Conservation (phyloP, 768 basidiomycete genomes). For the Rhodosporidiobolus odoratus region DNA sequence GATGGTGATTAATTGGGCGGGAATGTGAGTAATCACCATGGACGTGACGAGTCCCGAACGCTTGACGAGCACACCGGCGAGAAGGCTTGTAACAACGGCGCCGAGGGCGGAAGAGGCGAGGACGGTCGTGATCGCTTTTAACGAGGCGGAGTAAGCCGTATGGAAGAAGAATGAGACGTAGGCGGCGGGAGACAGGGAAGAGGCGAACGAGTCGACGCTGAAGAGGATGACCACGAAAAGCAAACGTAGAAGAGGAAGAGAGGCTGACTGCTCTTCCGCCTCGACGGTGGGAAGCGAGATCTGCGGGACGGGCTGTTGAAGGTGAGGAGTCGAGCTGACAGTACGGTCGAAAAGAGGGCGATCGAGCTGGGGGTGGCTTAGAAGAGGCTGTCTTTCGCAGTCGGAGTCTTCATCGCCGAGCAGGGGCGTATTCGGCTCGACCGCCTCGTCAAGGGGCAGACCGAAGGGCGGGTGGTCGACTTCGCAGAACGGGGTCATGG, state of each 20-base stretch:
- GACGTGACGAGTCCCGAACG: conserved; percentile 22
- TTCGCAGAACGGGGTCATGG: conserved; percentile 4
- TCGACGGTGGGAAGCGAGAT: not conserved
- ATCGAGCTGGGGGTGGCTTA: not conserved
- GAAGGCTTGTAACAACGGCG: conserved; percentile 8
- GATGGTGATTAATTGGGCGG: conserved; percentile 16
- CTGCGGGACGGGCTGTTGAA: not conserved
- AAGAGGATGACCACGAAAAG: conserved; percentile 20
- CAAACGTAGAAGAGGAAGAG: conserved; percentile 18
- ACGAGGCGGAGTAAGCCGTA: not conserved
- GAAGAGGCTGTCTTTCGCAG: conserved; percentile 8
- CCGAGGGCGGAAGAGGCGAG: conserved; percentile 11
- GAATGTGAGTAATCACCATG: conserved; percentile 22
- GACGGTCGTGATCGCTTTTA: conserved; percentile 9
- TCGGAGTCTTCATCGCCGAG: not conserved
- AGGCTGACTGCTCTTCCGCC: not conserved
- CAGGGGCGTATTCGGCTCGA: not conserved
- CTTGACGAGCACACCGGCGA: conserved; percentile 18
- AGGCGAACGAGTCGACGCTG: conserved; percentile 25
- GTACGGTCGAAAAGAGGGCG: not conserved
- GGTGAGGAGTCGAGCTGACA: not conserved
- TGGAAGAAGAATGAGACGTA: conserved; percentile 23
- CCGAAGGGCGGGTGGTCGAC: not conserved
- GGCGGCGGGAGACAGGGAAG: conserved; percentile 26
- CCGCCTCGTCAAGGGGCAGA: not conserved